Evolutionary conservation across 2,329 filamentous ascomycete species (phyloP).

Genomic region (Rachicladosporium sp.): DNA sequence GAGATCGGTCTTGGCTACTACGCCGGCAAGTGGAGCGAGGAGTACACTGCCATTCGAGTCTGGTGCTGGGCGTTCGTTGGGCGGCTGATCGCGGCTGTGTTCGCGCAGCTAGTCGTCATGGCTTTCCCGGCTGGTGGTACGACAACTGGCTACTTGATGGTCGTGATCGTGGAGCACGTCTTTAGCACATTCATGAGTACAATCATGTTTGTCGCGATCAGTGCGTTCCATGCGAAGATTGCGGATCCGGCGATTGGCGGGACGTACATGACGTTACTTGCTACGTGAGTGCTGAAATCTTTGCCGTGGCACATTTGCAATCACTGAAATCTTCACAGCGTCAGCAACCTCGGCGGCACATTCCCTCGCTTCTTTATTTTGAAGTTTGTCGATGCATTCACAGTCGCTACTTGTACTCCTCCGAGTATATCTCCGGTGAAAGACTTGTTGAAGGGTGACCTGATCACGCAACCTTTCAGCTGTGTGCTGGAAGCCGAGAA

Average conservation of each 20-base stretch:
- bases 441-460: constrained; percentile 44
- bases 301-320: background rate
- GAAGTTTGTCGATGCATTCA: constrained; percentile 84
- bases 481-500: constrained; percentile 81
- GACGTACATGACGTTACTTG: constrained; percentile 96
- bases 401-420: constrained; percentile 63
- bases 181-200: constrained; percentile 96
- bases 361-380: constrained; percentile 95
- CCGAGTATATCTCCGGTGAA: constrained; percentile 29
- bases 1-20: constrained; percentile 96
- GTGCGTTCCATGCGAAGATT: constrained; percentile 91
- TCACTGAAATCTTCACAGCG: constrained; percentile 41
- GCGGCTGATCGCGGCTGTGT: constrained; percentile 66
- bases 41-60: constrained; percentile 85
- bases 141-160: constrained; percentile 67
- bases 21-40: constrained; percentile 93
- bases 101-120: constrained; percentile 79
- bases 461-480: constrained; percentile 65
- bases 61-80: constrained; percentile 97
- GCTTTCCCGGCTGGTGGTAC: constrained; percentile 74
- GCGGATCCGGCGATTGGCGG: constrained; percentile 92
- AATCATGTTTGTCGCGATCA: constrained; percentile 95
- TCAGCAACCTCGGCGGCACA: constrained; percentile 93
- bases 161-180: constrained; percentile 83
- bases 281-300: constrained; percentile 58